Evolutionary conservation across 495 filamentous ascomycete species (phyloP), one percentile per base, ranked within the genome.

Genomic region (Thermothielavioides terrestris): DNA sequence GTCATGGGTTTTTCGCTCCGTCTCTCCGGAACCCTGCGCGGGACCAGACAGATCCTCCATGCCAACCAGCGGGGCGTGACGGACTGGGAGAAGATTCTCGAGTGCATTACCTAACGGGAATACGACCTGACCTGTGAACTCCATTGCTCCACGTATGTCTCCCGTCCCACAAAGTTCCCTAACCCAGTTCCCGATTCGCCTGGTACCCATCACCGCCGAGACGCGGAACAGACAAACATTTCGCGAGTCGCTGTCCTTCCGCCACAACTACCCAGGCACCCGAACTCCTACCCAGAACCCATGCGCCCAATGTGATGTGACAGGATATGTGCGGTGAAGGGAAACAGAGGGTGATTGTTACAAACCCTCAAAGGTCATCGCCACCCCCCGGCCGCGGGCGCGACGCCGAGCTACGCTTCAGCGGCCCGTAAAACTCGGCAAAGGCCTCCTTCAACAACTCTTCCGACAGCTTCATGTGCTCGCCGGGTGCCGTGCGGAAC

Each of bases 381-480:
- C 42, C 52, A 6, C 42, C 23, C 9, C 12, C 9, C 0, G 23
- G 10, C n/a, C 27, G 22, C 26, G 28, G 50, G 0, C 44, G 37
- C 21, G 47, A 56, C 11, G 42, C 66, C 40, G 17, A 50, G 55
- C 57, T 56, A 65, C 55, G 41, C 23, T 65, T 68, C 15, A 62
- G 46, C 11, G 78, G 77, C 6, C 80, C 78, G 60, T 89, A 88
- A 61, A 88, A 94, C 57, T 82, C 78, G 53, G 68, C 68, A 62
- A 97, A 94, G 6, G 80, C 69, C 18, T 77, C 74, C 49, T 67
- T 73, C 64, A 97, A 58, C 32, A 81, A 50, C 53, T 82, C 72
- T 1, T 92, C 85, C 15, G 66, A 69, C 57, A 99, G 60, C 49
- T 81, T 65, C 94, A 99, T 97, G 72, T 99, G 92, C 10, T 75